Evolutionary conservation across 129 eudicot genomes (phyloP).

Genomic region (Heracleum sosnowskyi): DNA sequence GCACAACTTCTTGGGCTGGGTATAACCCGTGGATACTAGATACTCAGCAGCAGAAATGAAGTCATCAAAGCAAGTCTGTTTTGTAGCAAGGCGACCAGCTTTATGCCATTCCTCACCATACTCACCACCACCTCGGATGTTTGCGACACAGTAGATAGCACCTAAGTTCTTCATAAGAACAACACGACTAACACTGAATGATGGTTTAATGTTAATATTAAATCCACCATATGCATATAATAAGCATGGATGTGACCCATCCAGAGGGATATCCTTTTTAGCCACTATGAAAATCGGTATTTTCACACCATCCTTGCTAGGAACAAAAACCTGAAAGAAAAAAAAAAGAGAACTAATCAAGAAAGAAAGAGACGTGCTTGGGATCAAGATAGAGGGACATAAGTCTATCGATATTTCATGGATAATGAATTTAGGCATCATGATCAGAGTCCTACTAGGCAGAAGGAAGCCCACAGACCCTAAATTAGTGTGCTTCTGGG

Average conservation of each 20-base stretch:
- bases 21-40: slow-evolving; percentile 73
- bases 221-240: slow-evolving; percentile 88
- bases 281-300: slow-evolving; percentile 71
- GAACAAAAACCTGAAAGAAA: slow-evolving; percentile 62
- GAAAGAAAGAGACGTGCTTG: slow-evolving; percentile 1
- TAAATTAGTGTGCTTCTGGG: neutral
- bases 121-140: slow-evolving; percentile 98
- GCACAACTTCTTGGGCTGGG: slow-evolving; percentile 67
- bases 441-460: neutral
- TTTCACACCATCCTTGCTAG: slow-evolving; percentile 70
- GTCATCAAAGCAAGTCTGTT: slow-evolving; percentile 87
- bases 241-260: slow-evolving; percentile 83
- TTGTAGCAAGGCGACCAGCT: slow-evolving; percentile 64
- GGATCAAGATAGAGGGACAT: neutral
- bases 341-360: neutral
- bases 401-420: neutral
- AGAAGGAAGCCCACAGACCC: neutral
- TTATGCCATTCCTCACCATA: slow-evolving; percentile 98
- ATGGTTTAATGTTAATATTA: slow-evolving; percentile 72
- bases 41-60: slow-evolving; percentile 72
- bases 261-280: slow-evolving; percentile 52
- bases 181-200: slow-evolving; percentile 48
- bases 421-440: neutral
- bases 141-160: slow-evolving; percentile 58
- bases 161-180: slow-evolving; percentile 54